Base-by-base conservation (phyloP, 164 flowering plant species). In the Vitis riparia region DNA sequence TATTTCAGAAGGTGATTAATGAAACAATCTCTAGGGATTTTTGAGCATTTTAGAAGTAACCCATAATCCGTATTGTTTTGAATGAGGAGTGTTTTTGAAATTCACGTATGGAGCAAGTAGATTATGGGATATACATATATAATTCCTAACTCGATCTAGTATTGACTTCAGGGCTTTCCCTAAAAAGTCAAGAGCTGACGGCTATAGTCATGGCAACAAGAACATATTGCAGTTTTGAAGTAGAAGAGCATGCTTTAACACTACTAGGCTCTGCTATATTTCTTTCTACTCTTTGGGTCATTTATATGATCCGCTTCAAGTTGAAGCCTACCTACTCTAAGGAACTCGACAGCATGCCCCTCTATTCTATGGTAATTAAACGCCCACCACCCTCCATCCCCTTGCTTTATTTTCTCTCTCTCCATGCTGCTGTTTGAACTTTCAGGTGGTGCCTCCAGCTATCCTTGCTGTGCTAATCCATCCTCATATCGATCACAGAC, bases 281-380 rank as follows among this genome's bases (percentile, higher is more conserved):
- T 58, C 70, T 55, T 3, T 77, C 88, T 66, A 85, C 92, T 9
- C 27, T 76, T 44, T 88, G 92, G 92, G 90, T 86, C 51, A 80
- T 88, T 11, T 88, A 85, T 69, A 84, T 84, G 89, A 88, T 88
- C n/a, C 71, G 83, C 29, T 75, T 72, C 77, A 86, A 82, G 63
- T 71, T 86, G 74, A 84, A 79, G 68, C 58, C 83, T 1, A 81
- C 83, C 29, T 86, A 86, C 82, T 80, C 69, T 63, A 70, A 74
- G 51, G 87, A 88, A 62, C 78, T 81, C 13, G 92, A 88, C 73
- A 85, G 73, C 72, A 48, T 85, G 59, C 83, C 84, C 9, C 27
- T 77, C 17, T 73, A 78, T 59, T 79, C 77, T 68, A 29, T 80
- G 84, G 92, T 88, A 79, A 68, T 5, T 23, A 23, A 23, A 23